Evolutionary conservation across 2,329 filamentous ascomycete genomes (phyloP).

Genomic region (Fusarium bactridioides): DNA sequence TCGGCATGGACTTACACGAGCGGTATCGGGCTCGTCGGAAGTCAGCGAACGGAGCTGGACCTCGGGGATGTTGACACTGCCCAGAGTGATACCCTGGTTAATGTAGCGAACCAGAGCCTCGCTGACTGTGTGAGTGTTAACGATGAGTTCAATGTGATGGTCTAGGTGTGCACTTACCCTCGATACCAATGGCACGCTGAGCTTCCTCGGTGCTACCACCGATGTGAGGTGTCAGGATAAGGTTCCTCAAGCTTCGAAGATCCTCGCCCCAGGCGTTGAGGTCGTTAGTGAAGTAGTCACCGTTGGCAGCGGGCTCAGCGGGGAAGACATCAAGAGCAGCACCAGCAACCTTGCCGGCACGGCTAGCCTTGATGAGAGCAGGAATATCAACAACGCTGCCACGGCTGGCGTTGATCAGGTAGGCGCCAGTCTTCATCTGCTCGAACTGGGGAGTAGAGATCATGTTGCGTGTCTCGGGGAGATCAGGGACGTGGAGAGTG

Average conservation of each 20-base stretch:
- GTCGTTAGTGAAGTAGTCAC: constrained; percentile 88
- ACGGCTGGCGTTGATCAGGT: constrained; percentile 95
- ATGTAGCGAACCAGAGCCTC: constrained; percentile 92
- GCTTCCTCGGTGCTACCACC: constrained; percentile 98
- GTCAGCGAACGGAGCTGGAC: constrained; percentile 89
- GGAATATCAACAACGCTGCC: constrained; percentile 95
- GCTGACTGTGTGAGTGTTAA: constrained; percentile 63
- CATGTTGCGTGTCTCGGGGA: constrained; percentile 92
- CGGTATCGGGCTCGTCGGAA: constrained; percentile 86
- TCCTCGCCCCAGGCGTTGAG: constrained; percentile 89
- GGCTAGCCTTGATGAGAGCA: constrained; percentile 87
- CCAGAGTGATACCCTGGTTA: constrained; percentile 90
- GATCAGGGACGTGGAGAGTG: constrained; percentile 92
- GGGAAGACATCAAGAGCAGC: constrained; percentile 98
- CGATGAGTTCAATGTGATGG: neutral
- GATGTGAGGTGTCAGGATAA: constrained; percentile 96
- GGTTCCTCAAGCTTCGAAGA: constrained; percentile 83
- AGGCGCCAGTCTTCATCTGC: constrained; percentile 91
- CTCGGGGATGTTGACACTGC: constrained; percentile 97
- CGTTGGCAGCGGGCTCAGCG: constrained; percentile 91
- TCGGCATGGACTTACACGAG: constrained; percentile 64
- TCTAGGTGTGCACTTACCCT: constrained; percentile 58
- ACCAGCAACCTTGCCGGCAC: constrained; percentile 85
- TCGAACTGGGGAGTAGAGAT: constrained; percentile 81
- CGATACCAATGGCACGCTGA: constrained; percentile 92